Base-by-base conservation (phyloP, 1,284 basidiomycete species). In the Paramarasmius palmivorus region DNA sequence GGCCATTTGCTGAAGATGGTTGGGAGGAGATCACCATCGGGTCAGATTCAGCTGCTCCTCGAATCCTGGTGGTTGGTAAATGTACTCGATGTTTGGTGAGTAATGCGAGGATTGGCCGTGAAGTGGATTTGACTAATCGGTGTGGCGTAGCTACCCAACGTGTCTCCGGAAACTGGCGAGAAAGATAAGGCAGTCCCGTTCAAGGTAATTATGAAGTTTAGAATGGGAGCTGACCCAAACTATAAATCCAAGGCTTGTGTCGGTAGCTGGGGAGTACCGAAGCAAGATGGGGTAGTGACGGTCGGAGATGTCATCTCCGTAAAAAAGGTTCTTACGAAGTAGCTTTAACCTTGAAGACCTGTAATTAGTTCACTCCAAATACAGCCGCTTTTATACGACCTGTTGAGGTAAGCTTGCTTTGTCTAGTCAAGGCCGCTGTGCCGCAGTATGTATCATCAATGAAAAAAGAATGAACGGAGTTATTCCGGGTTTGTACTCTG, bases 171-270 rank as follows among this genome's bases (percentile, higher is more conserved):
- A 20, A 84, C 81, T 1, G 88, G 86, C 34, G 65, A 77, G 23
- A 76, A 81, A 15, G 88, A 91, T 62, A 74, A 74, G 19, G 84
- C 85, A 1, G 85, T 90, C 3, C 88, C 88, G 5, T 86, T 76
- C 70, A 89, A 89, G 67, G 77, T 82, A 20, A 65, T 88, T 9
- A 81, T 82, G 78, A 86, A 84, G 71, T 84, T 85, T 63, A 78
- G 86, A 32, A 76, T 67, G 17, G 80, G 81, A 5, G 59, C 83
- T 50, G 81, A 86, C 61, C 75, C 77, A 0, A 63, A 50, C 14
- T 57, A 70, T 1, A 73, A 71, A 53, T 68, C 71, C 65, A 76
- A 75, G 58, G 73, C 86, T 3, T 88, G 83, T 61, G 74, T 89
- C 45, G 86, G 86, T 2, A 78, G 76, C 62, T 49, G 47, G 47